These are phyloP conservation scores for Penicillium turbatum DNA, from an alignment of 495 filamentous ascomycete genomes.

Conservation along the genomic window DNA sequence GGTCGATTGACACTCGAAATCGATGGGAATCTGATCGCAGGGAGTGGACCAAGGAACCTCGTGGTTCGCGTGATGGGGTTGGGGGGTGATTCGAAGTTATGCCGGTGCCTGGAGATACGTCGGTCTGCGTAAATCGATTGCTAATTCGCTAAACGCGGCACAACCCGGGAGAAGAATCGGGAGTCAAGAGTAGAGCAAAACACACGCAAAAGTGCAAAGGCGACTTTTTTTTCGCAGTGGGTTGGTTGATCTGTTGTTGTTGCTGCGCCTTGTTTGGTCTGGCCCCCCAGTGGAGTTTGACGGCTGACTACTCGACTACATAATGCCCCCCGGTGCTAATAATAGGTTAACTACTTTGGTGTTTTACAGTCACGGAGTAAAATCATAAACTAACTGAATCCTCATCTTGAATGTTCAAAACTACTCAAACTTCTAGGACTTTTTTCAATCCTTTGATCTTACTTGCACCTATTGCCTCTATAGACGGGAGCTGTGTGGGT, in stretches of 20 bases:
- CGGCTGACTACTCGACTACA: conserved; percentile 9
- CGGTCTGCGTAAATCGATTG: conserved; percentile 1
- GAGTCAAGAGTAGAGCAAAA: background rate
- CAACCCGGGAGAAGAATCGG: background rate
- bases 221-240: conserved; percentile 2
- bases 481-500: too few relatives aligned
- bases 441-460: too few relatives aligned
- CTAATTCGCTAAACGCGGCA: conserved; percentile 4
- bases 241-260: conserved; percentile 3
- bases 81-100: conserved; percentile 5
- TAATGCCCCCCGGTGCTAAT: conserved; percentile 6
- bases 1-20: background rate
- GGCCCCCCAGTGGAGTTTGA: conserved; percentile 21
- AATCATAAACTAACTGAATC: background rate
- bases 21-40: background rate
- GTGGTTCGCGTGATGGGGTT: background rate
- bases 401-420: too few relatives aligned
- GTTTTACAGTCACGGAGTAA: background rate
- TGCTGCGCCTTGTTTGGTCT: conserved; percentile 32
- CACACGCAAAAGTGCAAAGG: background rate
- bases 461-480: too few relatives aligned
- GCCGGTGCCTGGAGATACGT: conserved; percentile 13
- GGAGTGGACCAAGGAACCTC: background rate
- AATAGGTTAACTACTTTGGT: background rate
- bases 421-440: too few relatives aligned